Base-by-base conservation (phyloP, 1,284 basidiomycete species). In the Papiliotrema nemorosa region DNA sequence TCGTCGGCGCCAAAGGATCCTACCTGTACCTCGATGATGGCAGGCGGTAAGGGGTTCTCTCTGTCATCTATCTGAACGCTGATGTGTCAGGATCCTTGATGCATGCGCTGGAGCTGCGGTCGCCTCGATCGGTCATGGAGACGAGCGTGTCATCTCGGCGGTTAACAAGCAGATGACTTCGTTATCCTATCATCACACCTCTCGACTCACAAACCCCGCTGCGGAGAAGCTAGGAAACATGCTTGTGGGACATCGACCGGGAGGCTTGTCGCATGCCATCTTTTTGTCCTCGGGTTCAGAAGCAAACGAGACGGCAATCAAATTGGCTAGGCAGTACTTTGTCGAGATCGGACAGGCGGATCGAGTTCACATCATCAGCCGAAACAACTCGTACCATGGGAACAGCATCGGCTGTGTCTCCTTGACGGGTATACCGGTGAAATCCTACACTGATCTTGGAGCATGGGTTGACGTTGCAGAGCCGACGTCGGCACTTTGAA, bases 291-390 rank as follows among this genome's bases (percentile, higher is more conserved):
- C 49, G 2, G 59, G 59, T 0, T 57, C 87, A 1, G 89, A 91
- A 72, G 88, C 88, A 0, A 86, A 88, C 84, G 88, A 91, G 58
- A 81, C 81, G 44, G 84, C 82, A 14, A 79, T 90, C 50, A 91
- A 91, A 43, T 78, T 88, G 4, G 81, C 83, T 31, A 80, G 85
- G 59, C 90, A 90, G 77, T 73, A 66, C 34, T 62, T 62, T 58
- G 77, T 81, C 37, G 86, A 90, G 66, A 82, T 76, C 0, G 81
- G 81, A 2, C 83, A 91, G 69, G 77, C 80, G 0, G 73, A 84
- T 59, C 80, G 89, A 43, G 81, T 64, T 45, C 85, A 90, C 60
- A 89, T 86, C 66, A 90, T 92, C 60, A 85, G 81, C n/a, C 80
- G 89, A 16, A 70, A 84, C 44, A 75, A 88, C 21, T 88, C 86